Conservation (phyloP, 2,329 filamentous ascomycete species). For the Purpureocillium lavendulum region DNA sequence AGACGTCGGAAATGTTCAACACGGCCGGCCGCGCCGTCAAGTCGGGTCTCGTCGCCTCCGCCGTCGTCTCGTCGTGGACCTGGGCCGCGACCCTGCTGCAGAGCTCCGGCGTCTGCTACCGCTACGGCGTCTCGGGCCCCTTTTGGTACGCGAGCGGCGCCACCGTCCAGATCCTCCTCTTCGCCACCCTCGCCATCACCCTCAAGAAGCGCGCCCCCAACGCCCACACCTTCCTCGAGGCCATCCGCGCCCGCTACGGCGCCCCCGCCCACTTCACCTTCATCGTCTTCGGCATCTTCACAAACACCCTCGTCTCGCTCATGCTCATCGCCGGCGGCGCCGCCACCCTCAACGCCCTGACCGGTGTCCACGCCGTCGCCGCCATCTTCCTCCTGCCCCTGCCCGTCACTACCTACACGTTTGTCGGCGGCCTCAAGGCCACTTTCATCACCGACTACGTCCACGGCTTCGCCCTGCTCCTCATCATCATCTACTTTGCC, state of each 20-base stretch:
- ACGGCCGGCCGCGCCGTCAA: conserved; percentile 85
- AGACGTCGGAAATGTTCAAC: conserved; percentile 89
- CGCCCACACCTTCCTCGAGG: conserved; percentile 78
- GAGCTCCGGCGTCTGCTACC: conserved; percentile 73
- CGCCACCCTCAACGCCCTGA: conserved; percentile 43
- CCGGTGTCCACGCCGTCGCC: conserved; percentile 53
- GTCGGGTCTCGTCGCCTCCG: conserved; percentile 77
- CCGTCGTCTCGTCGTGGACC: conserved; percentile 90
- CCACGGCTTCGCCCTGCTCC: conserved; percentile 75
- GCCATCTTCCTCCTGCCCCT: conserved; percentile 40
- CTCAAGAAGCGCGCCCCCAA: conserved; percentile 81
- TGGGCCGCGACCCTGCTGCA: conserved; percentile 83
- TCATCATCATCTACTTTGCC: conserved; percentile 80
- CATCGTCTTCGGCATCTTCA: conserved; percentile 73
- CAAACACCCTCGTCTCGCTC: conserved; percentile 78
- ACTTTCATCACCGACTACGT: conserved; percentile 82
- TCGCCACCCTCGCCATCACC: conserved; percentile 85
- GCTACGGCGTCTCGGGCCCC: conserved; percentile 58
- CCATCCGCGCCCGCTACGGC: conserved; percentile 75
- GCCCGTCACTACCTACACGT: conserved; percentile 60
- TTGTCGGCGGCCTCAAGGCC: conserved; percentile 72
- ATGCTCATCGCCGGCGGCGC: conserved; percentile 79
- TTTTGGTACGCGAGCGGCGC: conserved; percentile 61
- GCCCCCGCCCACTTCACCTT: conserved; percentile 64
- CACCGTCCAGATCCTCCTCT: conserved; percentile 80